Evolutionary conservation across 225 moss, liverwort and hornwort genomes (phyloP).

Genomic region (Marchantia paleacea): DNA sequence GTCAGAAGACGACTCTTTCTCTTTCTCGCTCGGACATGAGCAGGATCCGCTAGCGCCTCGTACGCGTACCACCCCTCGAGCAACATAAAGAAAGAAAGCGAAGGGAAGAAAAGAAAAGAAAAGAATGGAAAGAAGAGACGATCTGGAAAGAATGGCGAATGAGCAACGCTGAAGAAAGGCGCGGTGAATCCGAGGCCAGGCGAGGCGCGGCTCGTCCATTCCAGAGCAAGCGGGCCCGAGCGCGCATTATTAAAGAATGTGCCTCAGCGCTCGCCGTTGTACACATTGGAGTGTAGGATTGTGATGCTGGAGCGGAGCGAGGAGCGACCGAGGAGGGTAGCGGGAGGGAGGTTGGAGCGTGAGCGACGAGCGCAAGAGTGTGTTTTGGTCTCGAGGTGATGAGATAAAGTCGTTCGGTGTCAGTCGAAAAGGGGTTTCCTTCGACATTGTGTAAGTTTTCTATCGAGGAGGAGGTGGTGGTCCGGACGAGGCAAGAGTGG

Average conservation of each 20-base stretch:
- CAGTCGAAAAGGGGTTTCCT: not conserved
- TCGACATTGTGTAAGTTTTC: not conserved
- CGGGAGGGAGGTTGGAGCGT: not conserved
- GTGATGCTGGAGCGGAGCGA: not conserved
- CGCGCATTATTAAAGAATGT: not conserved
- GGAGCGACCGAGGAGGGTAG: not conserved
- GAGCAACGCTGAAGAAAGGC: not conserved
- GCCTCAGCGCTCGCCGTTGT: not conserved
- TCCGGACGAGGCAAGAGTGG: not conserved
- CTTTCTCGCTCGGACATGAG: too few relatives aligned
- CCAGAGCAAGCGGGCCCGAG: not conserved
- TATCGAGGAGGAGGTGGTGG: not conserved
- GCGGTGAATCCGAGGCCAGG: not conserved
- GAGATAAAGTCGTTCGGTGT: not conserved
- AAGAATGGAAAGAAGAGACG: too few relatives aligned
- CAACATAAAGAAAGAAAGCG: too few relatives aligned
- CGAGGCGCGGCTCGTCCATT: not conserved
- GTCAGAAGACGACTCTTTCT: too few relatives aligned
- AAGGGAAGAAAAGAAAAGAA: too few relatives aligned
- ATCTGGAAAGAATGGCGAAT: not conserved
- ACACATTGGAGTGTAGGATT: not conserved
- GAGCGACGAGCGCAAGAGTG: not conserved
- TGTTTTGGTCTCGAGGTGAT: not conserved
- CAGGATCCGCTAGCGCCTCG: too few relatives aligned
- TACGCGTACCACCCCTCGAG: too few relatives aligned